Evolutionary conservation across 345 rosid species (phyloP).

Genomic region (Combretum micranthum): DNA sequence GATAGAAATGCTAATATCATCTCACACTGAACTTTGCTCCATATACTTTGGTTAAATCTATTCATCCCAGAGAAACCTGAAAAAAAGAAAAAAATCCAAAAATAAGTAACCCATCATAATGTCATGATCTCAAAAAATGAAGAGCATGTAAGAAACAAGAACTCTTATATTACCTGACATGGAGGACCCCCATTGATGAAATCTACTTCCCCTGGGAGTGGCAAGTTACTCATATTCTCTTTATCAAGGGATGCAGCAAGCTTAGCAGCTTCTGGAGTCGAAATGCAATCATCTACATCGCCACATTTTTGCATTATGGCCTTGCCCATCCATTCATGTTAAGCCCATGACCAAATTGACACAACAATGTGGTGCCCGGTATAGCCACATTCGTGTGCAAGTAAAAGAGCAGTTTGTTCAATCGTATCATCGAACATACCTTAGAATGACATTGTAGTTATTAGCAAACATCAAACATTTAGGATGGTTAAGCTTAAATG

Average conservation of each 20-base stretch:
- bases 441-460: slow-evolving; percentile 87
- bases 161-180: slow-evolving; percentile 50
- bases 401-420: background rate
- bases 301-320: slow-evolving; percentile 77
- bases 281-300: slow-evolving; percentile 71
- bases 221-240: slow-evolving; percentile 29
- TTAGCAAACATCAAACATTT: slow-evolving; percentile 54
- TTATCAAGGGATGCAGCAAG: slow-evolving; percentile 32
- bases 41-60: slow-evolving; percentile 57
- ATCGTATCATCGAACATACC: slow-evolving; percentile 11
- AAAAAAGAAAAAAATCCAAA: slow-evolving; percentile 2
- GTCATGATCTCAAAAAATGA: background rate
- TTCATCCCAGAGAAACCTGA: slow-evolving; percentile 96
- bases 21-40: slow-evolving; percentile 84
- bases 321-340: slow-evolving; percentile 22
- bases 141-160: background rate
- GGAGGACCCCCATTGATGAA: slow-evolving; percentile 98
- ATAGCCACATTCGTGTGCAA: no score
- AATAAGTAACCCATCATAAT: background rate
- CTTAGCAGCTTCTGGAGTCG: slow-evolving; percentile 66
- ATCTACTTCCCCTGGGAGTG: slow-evolving; percentile 67
- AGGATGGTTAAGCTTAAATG: slow-evolving; percentile 68
- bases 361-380: no score
- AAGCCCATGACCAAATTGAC: slow-evolving; percentile 10
- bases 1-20: slow-evolving; percentile 48